Evolutionary conservation across 768 basidiomycete genomes (phyloP).

Genomic region (Leccinellum luteum): DNA sequence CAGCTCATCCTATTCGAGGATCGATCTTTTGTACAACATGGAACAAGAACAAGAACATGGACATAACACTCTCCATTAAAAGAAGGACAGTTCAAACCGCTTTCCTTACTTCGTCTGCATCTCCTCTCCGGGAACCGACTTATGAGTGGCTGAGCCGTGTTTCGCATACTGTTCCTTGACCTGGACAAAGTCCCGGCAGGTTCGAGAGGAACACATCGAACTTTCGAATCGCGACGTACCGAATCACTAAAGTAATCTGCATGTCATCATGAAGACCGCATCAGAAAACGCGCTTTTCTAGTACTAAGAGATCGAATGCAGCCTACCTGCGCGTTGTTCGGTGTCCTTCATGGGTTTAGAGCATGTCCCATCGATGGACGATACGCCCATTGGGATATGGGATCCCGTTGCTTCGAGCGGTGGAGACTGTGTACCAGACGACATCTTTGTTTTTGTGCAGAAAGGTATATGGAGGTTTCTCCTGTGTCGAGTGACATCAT

Average conservation of each 20-base stretch:
- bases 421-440: conserved; percentile 51
- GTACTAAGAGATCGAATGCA: not conserved
- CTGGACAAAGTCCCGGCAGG: not conserved
- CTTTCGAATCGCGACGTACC: conserved; percentile 10
- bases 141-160: conserved; percentile 1
- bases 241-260: conserved; percentile 31
- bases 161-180: conserved; percentile 23
- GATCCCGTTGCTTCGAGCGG: conserved; percentile 49
- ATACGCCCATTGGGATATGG: conserved; percentile 47
- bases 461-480: too few species aligned
- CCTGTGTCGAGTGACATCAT: conserved; percentile 27
- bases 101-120: not conserved
- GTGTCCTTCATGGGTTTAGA: conserved; percentile 37
- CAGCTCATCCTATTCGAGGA: not conserved
- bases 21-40: conserved; percentile 5
- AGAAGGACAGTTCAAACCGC: not conserved
- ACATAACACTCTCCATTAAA: not conserved
- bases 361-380: conserved; percentile 40
- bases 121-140: conserved; percentile 11
- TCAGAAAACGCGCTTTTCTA: not conserved
- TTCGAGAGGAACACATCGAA: not conserved
- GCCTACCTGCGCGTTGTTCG: conserved; percentile 46
- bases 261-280: not conserved
- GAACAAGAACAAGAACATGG: conserved; percentile 1
- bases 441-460: conserved; percentile 6